Conservation (phyloP, 1,284 basidiomycete species). For the Melampsora americana region DNA sequence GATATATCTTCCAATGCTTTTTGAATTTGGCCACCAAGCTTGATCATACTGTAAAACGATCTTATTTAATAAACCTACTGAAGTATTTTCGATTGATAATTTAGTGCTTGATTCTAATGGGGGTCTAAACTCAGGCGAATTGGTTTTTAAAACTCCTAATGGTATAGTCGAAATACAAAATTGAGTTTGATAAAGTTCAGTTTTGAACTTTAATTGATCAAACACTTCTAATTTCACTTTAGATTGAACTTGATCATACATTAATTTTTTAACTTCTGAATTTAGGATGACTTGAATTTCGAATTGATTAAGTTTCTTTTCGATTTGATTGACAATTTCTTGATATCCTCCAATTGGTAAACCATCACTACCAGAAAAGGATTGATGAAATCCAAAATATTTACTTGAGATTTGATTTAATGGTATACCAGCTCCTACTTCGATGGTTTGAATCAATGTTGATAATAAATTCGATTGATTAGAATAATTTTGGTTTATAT, state of each 20-base stretch:
- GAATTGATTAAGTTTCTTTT: not conserved
- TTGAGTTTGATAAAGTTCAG: not conserved
- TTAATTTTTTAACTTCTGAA: not conserved
- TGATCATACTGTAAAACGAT: not conserved
- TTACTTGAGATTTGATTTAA: not conserved
- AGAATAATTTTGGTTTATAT: no score
- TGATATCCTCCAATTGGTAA: not conserved
- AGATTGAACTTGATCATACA: not conserved
- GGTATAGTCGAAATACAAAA: conserved; percentile 3
- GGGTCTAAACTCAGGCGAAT: not conserved
- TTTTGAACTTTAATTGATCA: not conserved
- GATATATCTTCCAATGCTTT: not conserved
- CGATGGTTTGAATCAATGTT: not conserved
- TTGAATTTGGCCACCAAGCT: not conserved
- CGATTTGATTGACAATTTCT: not conserved
- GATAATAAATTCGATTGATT: no score
- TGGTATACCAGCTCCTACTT: conserved; percentile 4
- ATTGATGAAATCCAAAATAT: conserved; percentile 2
- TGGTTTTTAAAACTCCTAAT: conserved; percentile 3
- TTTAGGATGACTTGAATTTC: not conserved
- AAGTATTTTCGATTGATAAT: not conserved
- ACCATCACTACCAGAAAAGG: conserved; percentile 1
- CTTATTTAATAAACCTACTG: not conserved
- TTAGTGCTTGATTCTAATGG: not conserved
- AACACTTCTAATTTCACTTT: not conserved